Conservation (phyloP, 331 rosid species). For the Pyracantha coccinea region DNA sequence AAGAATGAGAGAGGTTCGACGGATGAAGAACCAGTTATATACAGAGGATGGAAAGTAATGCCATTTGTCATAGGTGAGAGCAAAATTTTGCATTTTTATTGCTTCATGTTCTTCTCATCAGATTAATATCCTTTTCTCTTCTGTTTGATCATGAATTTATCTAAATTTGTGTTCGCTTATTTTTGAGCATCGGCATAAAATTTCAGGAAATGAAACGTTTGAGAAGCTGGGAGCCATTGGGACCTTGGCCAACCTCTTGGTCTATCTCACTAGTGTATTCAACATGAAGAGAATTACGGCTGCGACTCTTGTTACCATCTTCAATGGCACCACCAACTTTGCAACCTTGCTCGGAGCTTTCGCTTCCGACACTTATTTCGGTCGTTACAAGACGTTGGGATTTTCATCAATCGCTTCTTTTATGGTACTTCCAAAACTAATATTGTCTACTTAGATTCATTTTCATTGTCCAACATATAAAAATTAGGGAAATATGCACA, state of each 20-base stretch:
- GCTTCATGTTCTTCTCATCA: neutral
- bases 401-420: constrained; percentile 57
- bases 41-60: constrained; percentile 79
- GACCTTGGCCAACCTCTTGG: constrained; percentile 63
- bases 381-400: constrained; percentile 74
- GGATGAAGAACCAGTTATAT: constrained; percentile 23
- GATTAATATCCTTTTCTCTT: neutral
- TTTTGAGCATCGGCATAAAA: neutral
- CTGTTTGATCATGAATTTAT: neutral
- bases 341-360: constrained; percentile 80
- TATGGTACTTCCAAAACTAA: constrained; percentile 33
- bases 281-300: constrained; percentile 59
- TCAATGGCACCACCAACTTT: constrained; percentile 53
- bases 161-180: neutral
- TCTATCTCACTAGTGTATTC: constrained; percentile 67
- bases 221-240: constrained; percentile 91
- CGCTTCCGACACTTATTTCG: constrained; percentile 67
- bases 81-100: neutral
- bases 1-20: neutral
- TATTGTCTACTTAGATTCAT: neutral
- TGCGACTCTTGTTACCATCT: constrained; percentile 50
- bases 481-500: neutral
- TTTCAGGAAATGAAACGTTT: constrained; percentile 85
- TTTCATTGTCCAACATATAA: neutral
- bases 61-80: constrained; percentile 67